These are phyloP conservation scores for Leccinum subgranulosum DNA, from an alignment of 768 basidiomycete species.

Conservation along the genomic window DNA sequence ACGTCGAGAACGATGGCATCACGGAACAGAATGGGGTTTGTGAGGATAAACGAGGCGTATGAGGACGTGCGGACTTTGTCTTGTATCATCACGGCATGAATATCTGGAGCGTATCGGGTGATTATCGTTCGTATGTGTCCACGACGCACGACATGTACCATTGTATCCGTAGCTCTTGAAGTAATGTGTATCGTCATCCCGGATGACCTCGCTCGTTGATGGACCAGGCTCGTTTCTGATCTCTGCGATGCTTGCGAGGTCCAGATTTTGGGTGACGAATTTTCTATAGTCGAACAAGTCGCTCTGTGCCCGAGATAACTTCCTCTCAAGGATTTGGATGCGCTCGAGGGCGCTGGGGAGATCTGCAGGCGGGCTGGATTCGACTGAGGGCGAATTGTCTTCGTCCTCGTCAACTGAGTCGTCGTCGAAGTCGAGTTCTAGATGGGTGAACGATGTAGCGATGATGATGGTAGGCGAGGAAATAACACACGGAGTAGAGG, in stretches of 20 bases:
- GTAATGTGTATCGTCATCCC: conserved; percentile 93
- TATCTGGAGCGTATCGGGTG: conserved; percentile 48
- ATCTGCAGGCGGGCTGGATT: conserved; percentile 25
- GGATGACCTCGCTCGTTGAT: conserved; percentile 25
- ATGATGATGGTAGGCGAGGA: not conserved
- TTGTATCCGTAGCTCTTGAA: conserved; percentile 89
- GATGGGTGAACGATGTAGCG: not conserved
- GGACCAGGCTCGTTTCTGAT: conserved; percentile 36
- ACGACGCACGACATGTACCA: conserved; percentile 44
- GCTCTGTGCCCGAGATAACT: conserved; percentile 55
- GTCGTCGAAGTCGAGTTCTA: conserved; percentile 64
- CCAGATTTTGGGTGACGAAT: conserved; percentile 53
- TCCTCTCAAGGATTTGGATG: conserved; percentile 58
- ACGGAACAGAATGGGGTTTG: conserved; percentile 75
- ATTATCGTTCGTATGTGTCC: not conserved
- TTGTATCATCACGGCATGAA: conserved; percentile 95
- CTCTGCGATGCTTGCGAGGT: conserved; percentile 43
- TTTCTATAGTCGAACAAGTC: conserved; percentile 62
- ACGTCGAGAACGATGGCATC: conserved; percentile 91
- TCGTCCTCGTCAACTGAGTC: conserved; percentile 68
- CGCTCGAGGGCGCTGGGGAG: conserved; percentile 37
- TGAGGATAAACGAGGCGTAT: conserved; percentile 88
- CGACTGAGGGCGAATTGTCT: not conserved
- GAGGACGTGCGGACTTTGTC: conserved; percentile 92
- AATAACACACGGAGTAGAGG: conserved; percentile 75